Base-by-base conservation (phyloP, 2,329 filamentous ascomycete species). In the Huntiella abstrusa region DNA sequence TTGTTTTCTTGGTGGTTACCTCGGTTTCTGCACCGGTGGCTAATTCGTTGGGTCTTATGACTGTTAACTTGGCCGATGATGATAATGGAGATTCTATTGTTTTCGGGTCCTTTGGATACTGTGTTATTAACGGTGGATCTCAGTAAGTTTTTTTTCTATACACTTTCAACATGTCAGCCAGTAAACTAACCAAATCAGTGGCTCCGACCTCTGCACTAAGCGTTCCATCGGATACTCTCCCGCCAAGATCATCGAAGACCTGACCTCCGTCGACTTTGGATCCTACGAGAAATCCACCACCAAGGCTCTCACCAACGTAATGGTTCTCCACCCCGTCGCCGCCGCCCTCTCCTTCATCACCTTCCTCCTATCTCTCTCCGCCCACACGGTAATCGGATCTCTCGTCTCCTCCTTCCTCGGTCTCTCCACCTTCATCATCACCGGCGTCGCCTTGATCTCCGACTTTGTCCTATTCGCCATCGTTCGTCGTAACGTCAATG, bases 251-350 rank as follows among this genome's bases (percentile, higher is more conserved):
- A 60, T 77, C 53, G 41, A 54, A 48, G 40, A 49, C 11, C 51
- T 63, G 41, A 61, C 66, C 47, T 54, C 55, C 42, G 60, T 58
- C 41, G 48, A 59, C 34, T 68, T 70, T 57, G 64, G 63, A 51
- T 53, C 58, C 42, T 61, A 64, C 48, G 60, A 65, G 15, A 58
- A 60, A 48, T 58, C 62, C 51, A 67, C 69, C 33, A 59, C 66
- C 49, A 64, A 65, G 52, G 61, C 58, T 22, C 63, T 78, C 36
- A 77, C 74, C 37, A 62, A 64, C 52, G 69, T 71, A 51, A 72
- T 79, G 71, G 59, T 79, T 45, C 65, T 80, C 49, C 75, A 79
- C 61, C 73, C 75, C 22, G 61, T 79, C 54, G 71, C 66, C n/a
- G 65, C 66, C 50, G 72, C 62, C 47, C 57, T 77, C 3, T 62